Evolutionary conservation across 169 alveolate genomes (phyloP).

Genomic region (Plasmodium vivax): DNA sequence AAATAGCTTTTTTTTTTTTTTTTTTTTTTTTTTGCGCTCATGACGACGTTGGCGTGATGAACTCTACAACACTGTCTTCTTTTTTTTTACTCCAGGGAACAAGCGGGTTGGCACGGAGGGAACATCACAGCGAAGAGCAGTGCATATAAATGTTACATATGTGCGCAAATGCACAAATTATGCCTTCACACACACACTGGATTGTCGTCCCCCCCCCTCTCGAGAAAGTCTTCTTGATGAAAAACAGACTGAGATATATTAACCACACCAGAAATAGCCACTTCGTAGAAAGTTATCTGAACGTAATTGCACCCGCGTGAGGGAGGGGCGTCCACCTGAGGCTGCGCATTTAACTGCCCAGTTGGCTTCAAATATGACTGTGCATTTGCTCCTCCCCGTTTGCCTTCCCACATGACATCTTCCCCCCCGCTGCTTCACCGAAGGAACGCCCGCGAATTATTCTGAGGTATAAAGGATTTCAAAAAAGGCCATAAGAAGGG

Average conservation of each 20-base stretch:
- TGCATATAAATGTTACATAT: neutral
- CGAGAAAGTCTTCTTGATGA: constrained; percentile 48
- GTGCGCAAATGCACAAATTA: neutral
- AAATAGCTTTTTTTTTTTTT: too few relatives aligned
- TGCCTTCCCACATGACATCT: neutral
- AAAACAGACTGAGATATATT: constrained; percentile 50
- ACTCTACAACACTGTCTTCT: neutral
- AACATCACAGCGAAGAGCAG: neutral
- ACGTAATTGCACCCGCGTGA: constrained; percentile 7
- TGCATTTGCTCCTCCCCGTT: too few relatives aligned
- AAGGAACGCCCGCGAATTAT: constrained; percentile 34
- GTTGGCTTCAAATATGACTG: too few relatives aligned
- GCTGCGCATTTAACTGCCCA: neutral
- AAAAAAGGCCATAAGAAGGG: neutral
- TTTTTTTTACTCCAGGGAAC: constrained; percentile 8
- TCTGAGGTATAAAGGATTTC: constrained; percentile 71
- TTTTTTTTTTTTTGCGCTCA: neutral
- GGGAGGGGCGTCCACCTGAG: neutral
- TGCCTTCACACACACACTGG: neutral
- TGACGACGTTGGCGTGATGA: constrained; percentile 1
- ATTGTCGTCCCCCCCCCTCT: neutral
- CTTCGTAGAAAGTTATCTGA: constrained; percentile 40
- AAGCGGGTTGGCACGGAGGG: constrained; percentile 15
- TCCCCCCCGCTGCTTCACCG: neutral
- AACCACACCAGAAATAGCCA: constrained; percentile 28